Evolutionary conservation across 2,329 filamentous ascomycete species (phyloP).

Genomic region (Xylariomycetidae sp.): DNA sequence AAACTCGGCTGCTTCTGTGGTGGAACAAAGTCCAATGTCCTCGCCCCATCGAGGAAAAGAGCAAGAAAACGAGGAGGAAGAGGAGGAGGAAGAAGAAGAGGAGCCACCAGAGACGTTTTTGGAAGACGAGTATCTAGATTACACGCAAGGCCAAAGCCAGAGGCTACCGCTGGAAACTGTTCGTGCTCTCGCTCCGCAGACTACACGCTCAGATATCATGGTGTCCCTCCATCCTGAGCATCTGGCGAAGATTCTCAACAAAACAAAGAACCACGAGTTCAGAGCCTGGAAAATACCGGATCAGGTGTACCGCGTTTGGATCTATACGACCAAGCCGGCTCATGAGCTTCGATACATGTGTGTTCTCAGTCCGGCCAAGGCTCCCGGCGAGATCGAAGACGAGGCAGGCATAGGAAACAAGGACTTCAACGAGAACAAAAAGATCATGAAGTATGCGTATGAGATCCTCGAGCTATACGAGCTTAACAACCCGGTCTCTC

Average conservation of each 20-base stretch:
- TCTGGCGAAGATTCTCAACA: conserved; percentile 44
- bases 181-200: conserved; percentile 32
- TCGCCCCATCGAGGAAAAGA: too few species aligned
- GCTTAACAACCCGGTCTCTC: conserved; percentile 54
- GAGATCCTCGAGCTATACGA: conserved; percentile 55
- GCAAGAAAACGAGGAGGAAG: not conserved
- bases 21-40: conserved; percentile 9
- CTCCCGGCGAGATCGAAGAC: conserved; percentile 42
- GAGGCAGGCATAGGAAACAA: conserved; percentile 44
- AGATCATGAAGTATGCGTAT: conserved; percentile 42
- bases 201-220: conserved; percentile 37
- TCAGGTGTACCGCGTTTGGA: conserved; percentile 57
- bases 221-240: conserved; percentile 54
- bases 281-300: conserved; percentile 51
- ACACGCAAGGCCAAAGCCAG: conserved; percentile 29
- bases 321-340: conserved; percentile 46
- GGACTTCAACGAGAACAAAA: conserved; percentile 42
- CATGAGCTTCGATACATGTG: conserved; percentile 57
- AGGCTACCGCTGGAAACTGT: conserved; percentile 25
- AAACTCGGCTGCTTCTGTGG: conserved; percentile 5
- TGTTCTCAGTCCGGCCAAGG: conserved; percentile 41
- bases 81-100: not conserved
- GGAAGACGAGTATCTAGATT: conserved; percentile 11
- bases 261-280: conserved; percentile 51
- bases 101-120: conserved; percentile 8